Percentiles rank a stretch among this genome's conserved stretches.
Conservation (phyloP, 2,329 filamentous ascomycete species). For the Paraphoma chrysanthemicola region DNA sequence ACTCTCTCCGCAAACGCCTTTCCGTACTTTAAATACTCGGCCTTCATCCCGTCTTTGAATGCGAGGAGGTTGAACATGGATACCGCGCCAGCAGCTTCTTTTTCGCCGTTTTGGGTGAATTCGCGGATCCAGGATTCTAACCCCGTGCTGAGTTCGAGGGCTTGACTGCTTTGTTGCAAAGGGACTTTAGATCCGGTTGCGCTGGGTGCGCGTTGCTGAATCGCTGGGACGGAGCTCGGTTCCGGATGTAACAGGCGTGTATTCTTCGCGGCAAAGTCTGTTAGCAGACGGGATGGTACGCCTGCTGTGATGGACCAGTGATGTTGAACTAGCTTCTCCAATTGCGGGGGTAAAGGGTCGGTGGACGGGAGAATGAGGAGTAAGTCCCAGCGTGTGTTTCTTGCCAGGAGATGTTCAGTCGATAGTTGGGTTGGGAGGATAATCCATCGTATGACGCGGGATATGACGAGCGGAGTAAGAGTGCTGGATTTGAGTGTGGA, state of each 20-base stretch:
- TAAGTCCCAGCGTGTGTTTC: conserved; percentile 55
- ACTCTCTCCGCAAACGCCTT: conserved; percentile 58
- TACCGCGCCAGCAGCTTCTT: conserved; percentile 54
- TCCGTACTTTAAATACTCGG: conserved; percentile 65
- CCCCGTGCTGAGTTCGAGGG: conserved; percentile 62
- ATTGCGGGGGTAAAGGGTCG: conserved; percentile 29
- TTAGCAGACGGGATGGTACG: conserved; percentile 50
- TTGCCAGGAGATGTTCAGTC: conserved; percentile 45
- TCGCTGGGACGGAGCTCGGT: conserved; percentile 38
- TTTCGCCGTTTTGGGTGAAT: conserved; percentile 25
- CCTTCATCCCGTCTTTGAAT: conserved; percentile 61
- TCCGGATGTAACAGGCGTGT: conserved; percentile 48
- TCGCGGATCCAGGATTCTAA: conserved; percentile 59
- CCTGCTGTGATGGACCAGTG: conserved; percentile 51
- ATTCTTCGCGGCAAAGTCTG: conserved; percentile 48
- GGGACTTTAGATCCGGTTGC: conserved; percentile 6
- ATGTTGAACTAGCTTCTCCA: conserved; percentile 33
- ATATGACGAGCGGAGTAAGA: too few relatives aligned
- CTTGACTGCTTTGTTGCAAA: conserved; percentile 51
- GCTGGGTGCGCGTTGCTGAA: conserved; percentile 34
- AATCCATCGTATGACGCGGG: too few relatives aligned
- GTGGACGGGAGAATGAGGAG: conserved; percentile 52
- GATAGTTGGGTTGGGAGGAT: too few relatives aligned
- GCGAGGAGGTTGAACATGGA: conserved; percentile 70
- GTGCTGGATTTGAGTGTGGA: too few relatives aligned